Evolutionary conservation across 2,329 filamentous ascomycete genomes (phyloP).

Genomic region (Neofusicoccum cordaticola): DNA sequence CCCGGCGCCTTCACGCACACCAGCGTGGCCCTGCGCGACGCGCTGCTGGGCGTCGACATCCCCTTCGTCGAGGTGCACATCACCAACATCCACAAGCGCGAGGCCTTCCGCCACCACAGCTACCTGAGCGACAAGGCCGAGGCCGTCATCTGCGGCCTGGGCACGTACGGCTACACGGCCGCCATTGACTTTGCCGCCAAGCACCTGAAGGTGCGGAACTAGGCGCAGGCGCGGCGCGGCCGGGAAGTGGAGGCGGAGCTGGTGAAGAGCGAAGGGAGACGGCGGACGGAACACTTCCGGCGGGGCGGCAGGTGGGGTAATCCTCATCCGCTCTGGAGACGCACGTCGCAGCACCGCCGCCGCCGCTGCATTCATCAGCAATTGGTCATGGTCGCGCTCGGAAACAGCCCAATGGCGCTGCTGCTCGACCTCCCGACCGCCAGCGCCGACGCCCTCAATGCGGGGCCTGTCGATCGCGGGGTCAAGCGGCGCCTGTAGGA

Average conservation of each 20-base stretch:
- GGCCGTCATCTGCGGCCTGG: constrained; percentile 68
- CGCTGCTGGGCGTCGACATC: constrained; percentile 64
- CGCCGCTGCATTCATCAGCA: constrained; percentile 10
- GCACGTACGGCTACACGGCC: constrained; percentile 47
- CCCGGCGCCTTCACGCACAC: constrained; percentile 74
- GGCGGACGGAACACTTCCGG: constrained; percentile 11
- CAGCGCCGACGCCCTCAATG: constrained; percentile 1
- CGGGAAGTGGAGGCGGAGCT: neutral
- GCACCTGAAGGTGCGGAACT: constrained; percentile 24
- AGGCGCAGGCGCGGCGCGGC: neutral
- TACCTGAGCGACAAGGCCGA: constrained; percentile 74
- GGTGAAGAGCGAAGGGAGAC: no score
- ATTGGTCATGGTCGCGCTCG: neutral
- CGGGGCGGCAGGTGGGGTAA: neutral
- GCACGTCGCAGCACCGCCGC: no score
- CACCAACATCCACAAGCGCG: constrained; percentile 69
- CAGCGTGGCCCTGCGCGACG: constrained; percentile 72
- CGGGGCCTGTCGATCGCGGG: constrained; percentile 15
- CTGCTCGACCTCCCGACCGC: neutral
- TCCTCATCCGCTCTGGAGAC: no score
- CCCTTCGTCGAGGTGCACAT: constrained; percentile 79
- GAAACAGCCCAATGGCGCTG: neutral
- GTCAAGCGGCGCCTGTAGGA: constrained; percentile 10
- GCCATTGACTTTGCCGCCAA: constrained; percentile 44
- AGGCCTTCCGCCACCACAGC: constrained; percentile 66